These are phyloP conservation scores for Shiraia sp. DNA, from an alignment of 2,329 filamentous ascomycete species.

Conservation along the genomic window DNA sequence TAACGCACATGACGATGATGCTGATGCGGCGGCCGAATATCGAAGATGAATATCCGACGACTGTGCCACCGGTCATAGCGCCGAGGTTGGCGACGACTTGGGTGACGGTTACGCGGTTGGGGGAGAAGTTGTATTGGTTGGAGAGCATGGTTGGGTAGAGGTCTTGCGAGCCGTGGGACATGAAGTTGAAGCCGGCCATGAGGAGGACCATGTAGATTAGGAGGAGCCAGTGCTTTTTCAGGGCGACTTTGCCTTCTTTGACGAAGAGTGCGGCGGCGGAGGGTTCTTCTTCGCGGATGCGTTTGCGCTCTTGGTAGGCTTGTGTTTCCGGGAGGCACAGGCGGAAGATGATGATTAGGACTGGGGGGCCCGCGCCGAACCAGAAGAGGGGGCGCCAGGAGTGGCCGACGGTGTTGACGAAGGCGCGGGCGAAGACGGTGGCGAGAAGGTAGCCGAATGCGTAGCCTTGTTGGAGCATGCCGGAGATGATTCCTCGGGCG, in stretches of 20 bases:
- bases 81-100: constrained; percentile 56
- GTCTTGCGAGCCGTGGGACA: constrained; percentile 78
- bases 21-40: constrained; percentile 53
- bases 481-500: constrained; percentile 63
- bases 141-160: constrained; percentile 63
- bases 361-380: constrained; percentile 81
- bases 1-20: constrained; percentile 55
- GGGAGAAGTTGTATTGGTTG: constrained; percentile 61
- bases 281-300: constrained; percentile 61
- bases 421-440: constrained; percentile 59
- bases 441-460: constrained; percentile 67
- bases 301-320: constrained; percentile 69
- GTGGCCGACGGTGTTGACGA: constrained; percentile 76
- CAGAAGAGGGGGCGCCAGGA: constrained; percentile 86
- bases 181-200: constrained; percentile 92
- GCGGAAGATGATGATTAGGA: constrained; percentile 79
- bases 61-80: constrained; percentile 53
- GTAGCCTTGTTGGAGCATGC: constrained; percentile 66
- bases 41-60: constrained; percentile 51
- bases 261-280: constrained; percentile 71
- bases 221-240: constrained; percentile 79
- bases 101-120: constrained; percentile 52
- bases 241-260: constrained; percentile 74
- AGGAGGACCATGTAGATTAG: constrained; percentile 80
- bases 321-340: constrained; percentile 78